Conservation (phyloP, 352 stramenopile genomes). For the Phytophthora europaea region DNA sequence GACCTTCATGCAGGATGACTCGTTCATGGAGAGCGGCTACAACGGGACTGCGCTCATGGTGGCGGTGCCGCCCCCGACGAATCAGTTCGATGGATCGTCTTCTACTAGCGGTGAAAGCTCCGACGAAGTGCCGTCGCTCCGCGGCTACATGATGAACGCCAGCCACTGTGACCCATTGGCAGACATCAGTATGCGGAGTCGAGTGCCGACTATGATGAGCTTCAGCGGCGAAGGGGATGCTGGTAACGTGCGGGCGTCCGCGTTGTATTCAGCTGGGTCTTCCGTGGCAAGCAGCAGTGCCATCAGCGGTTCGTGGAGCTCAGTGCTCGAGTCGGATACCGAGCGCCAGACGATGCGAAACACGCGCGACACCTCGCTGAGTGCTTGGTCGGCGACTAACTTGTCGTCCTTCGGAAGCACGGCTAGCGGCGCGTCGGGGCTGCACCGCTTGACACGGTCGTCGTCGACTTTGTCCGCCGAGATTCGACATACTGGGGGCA, state of each 20-base stretch:
- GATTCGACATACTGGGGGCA: slow-evolving; percentile 17
- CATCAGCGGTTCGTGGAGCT: slow-evolving; percentile 79
- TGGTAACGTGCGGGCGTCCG: slow-evolving; percentile 33
- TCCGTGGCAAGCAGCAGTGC: slow-evolving; percentile 58
- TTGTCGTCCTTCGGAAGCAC: slow-evolving; percentile 53
- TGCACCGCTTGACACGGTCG: slow-evolving; percentile 27
- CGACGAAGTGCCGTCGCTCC: slow-evolving; percentile 34
- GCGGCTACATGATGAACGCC: slow-evolving; percentile 15
- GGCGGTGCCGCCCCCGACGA: slow-evolving; percentile 12
- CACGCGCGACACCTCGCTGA: slow-evolving; percentile 80
- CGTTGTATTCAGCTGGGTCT: slow-evolving; percentile 47
- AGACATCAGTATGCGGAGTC: slow-evolving; percentile 24
- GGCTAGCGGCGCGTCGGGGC: slow-evolving; percentile 21
- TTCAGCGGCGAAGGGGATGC: slow-evolving; percentile 27
- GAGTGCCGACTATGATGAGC: slow-evolving; percentile 26
- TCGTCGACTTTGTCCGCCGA: slow-evolving; percentile 31
- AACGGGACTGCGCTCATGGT: slow-evolving; percentile 41
- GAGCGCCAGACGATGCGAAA: slow-evolving; percentile 57
- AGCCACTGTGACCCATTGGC: slow-evolving; percentile 22
- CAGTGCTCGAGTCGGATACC: slow-evolving; percentile 74
- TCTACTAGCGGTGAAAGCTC: slow-evolving; percentile 36
- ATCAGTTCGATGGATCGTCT: slow-evolving; percentile 27
- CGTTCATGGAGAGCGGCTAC: slow-evolving; percentile 35
- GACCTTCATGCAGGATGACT: slow-evolving; percentile 61
- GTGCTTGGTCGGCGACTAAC: slow-evolving; percentile 55